Evolutionary conservation across 2,329 filamentous ascomycete genomes (phyloP).

Genomic region (Cylindrodendrum hubeiense): DNA sequence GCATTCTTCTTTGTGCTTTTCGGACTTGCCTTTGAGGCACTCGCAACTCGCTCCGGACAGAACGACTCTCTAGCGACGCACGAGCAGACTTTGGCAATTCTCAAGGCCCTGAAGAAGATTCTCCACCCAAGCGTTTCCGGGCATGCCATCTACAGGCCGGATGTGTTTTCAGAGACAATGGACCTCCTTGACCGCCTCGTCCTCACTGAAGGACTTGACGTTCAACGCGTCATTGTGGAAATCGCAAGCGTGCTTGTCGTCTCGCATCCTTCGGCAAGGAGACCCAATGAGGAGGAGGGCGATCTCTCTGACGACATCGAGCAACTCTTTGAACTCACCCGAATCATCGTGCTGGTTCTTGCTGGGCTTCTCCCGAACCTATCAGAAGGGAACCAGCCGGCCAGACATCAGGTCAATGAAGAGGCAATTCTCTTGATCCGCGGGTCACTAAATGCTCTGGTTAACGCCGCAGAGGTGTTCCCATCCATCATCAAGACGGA

Average conservation of each 20-base stretch:
- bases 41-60: constrained; percentile 79
- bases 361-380: constrained; percentile 89
- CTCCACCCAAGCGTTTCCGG: constrained; percentile 93
- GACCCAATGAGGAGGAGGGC: constrained; percentile 68
- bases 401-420: constrained; percentile 84
- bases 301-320: constrained; percentile 97
- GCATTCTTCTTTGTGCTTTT: constrained; percentile 99
- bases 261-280: constrained; percentile 87
- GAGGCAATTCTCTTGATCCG: constrained; percentile 86
- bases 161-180: constrained; percentile 97
- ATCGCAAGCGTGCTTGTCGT: constrained; percentile 92
- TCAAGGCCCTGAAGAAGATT: constrained; percentile 94
- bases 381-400: constrained; percentile 73
- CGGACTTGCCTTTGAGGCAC: constrained; percentile 93
- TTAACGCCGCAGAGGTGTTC: constrained; percentile 95
- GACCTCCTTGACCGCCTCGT: constrained; percentile 93
- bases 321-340: constrained; percentile 95
- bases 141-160: constrained; percentile 95
- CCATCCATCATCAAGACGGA: constrained; percentile 97
- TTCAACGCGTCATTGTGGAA: constrained; percentile 93
- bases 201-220: constrained; percentile 88
- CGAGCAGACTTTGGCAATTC: constrained; percentile 87
- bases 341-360: constrained; percentile 94
- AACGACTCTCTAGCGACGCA: constrained; percentile 71
- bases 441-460: constrained; percentile 85